These are phyloP conservation scores for Pisolithus microcarpus DNA, from an alignment of 768 basidiomycete species.

Conservation along the genomic window DNA sequence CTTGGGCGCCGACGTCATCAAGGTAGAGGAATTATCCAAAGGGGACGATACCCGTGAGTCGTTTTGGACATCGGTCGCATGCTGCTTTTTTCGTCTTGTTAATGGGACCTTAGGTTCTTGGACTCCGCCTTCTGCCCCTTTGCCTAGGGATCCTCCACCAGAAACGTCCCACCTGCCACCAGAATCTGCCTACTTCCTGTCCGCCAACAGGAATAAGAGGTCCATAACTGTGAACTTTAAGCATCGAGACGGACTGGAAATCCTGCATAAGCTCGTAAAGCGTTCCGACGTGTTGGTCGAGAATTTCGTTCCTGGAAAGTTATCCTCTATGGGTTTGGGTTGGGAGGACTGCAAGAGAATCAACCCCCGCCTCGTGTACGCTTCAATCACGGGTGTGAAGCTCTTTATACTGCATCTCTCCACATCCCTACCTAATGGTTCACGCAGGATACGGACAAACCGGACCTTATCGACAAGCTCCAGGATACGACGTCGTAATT, in stretches of 20 bases:
- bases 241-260: slow-evolving; percentile 62
- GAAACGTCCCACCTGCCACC: slow-evolving; percentile 64
- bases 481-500: slow-evolving; percentile 84
- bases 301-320: slow-evolving; percentile 82
- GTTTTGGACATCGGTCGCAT: not conserved
- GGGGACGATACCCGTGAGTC: slow-evolving; percentile 86
- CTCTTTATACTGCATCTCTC: not conserved
- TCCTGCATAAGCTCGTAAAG: slow-evolving; percentile 63
- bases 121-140: slow-evolving; percentile 55
- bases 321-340: slow-evolving; percentile 77
- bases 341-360: slow-evolving; percentile 74
- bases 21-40: slow-evolving; percentile 71
- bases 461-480: slow-evolving; percentile 74
- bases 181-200: slow-evolving; percentile 90
- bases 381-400: slow-evolving; percentile 74
- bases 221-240: slow-evolving; percentile 91
- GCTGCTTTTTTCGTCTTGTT: slow-evolving; percentile 7
- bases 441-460: slow-evolving; percentile 73
- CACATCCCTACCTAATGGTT: not conserved
- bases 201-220: slow-evolving; percentile 83
- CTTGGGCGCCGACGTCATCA: slow-evolving; percentile 88
- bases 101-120: slow-evolving; percentile 45
- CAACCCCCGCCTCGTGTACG: slow-evolving; percentile 79
- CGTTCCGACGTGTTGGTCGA: slow-evolving; percentile 83
- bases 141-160: slow-evolving; percentile 39